Evolutionary conservation across 2,329 filamentous ascomycete genomes (phyloP).

Genomic region (Shiraia sp.): DNA sequence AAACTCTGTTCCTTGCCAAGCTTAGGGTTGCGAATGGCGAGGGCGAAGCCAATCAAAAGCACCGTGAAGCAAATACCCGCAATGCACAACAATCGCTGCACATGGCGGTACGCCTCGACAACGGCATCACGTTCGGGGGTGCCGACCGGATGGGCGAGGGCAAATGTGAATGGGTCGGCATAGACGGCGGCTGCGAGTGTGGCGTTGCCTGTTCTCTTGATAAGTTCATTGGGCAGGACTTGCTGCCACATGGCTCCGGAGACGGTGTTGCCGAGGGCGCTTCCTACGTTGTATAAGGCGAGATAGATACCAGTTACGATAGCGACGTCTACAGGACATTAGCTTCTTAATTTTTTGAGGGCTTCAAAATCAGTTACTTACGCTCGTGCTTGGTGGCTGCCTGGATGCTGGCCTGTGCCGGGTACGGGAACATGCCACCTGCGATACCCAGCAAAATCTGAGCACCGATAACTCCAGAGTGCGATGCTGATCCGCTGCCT

Average conservation of each 20-base stretch:
- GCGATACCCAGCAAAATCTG: slow-evolving; percentile 66
- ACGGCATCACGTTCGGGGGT: slow-evolving; percentile 50
- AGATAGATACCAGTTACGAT: slow-evolving; percentile 67
- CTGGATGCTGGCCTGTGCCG: slow-evolving; percentile 56
- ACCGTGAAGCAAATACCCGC: slow-evolving; percentile 56
- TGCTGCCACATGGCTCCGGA: slow-evolving; percentile 68
- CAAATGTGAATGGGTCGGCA: slow-evolving; percentile 48
- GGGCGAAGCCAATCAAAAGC: slow-evolving; percentile 51
- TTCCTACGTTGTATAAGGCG: slow-evolving; percentile 66
- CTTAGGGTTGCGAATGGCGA: slow-evolving; percentile 52
- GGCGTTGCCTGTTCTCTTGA: slow-evolving; percentile 43
- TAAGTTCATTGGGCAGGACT: slow-evolving; percentile 50
- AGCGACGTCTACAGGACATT: slow-evolving; percentile 52
- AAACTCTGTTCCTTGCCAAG: slow-evolving; percentile 53
- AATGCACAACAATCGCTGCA: slow-evolving; percentile 55
- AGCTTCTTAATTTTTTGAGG: background rate
- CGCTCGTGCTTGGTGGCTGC: slow-evolving; percentile 55
- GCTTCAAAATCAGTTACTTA: slow-evolving; percentile 3
- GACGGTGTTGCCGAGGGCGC: slow-evolving; percentile 62
- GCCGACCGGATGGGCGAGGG: slow-evolving; percentile 46
- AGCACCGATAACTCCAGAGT: slow-evolving; percentile 64
- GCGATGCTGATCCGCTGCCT: slow-evolving; percentile 45
- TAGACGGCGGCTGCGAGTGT: slow-evolving; percentile 48
- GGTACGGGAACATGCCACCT: slow-evolving; percentile 64
- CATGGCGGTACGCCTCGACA: slow-evolving; percentile 51